Evolutionary conservation across 2,329 filamentous ascomycete genomes (phyloP).

Genomic region (Venturia effusa): DNA sequence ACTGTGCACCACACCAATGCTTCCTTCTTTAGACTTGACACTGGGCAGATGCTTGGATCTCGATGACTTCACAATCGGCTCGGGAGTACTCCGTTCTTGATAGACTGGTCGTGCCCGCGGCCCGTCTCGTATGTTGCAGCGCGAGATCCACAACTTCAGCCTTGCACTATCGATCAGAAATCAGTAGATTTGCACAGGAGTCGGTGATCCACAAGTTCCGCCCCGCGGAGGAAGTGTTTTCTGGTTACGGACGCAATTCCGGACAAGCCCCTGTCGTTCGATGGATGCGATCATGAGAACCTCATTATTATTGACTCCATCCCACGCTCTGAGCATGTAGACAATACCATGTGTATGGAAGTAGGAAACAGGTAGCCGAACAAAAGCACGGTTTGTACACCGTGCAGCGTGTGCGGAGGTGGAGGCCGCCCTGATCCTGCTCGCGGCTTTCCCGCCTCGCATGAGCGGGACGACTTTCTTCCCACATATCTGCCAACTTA

Average conservation of each 20-base stretch:
- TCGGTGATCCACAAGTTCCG: too few relatives aligned
- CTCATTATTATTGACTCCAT: not conserved
- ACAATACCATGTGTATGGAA: not conserved
- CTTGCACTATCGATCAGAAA: too few relatives aligned
- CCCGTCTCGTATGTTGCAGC: not conserved
- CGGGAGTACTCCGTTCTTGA: not conserved
- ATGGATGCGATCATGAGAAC: not conserved
- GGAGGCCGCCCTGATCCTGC: not conserved
- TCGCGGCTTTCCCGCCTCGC: not conserved
- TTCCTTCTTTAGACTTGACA: too few relatives aligned
- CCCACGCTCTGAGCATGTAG: not conserved
- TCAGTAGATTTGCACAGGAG: too few relatives aligned
- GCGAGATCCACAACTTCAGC: too few relatives aligned
- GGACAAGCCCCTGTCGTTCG: not conserved
- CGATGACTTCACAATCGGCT: too few relatives aligned
- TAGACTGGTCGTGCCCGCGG: not conserved
- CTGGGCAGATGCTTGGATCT: too few relatives aligned
- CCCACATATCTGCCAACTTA: not conserved
- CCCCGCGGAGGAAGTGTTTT: too few relatives aligned
- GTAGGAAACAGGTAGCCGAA: not conserved
- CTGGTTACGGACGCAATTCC: not conserved
- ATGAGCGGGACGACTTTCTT: not conserved
- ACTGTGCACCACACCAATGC: not conserved
- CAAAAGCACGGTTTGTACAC: not conserved
- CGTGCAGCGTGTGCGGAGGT: not conserved